Conservation (phyloP, 2,329 filamentous ascomycete species). For the Talaromyces islandicus region DNA sequence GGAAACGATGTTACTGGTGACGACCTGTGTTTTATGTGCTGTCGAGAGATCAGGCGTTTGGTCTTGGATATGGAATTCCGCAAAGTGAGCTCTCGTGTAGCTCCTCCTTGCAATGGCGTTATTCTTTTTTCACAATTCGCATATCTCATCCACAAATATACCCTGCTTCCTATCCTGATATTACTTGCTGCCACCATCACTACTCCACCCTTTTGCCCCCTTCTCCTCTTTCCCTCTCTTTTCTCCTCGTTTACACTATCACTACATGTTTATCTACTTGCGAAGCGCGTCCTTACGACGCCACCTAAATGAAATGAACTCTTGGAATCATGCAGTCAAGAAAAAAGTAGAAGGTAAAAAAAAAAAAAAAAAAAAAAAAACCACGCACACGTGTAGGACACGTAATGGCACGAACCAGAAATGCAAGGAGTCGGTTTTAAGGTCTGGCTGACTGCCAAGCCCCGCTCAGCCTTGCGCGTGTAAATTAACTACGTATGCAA, state of each 20-base stretch:
- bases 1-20: not conserved
- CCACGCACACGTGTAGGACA: not conserved
- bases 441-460: not conserved
- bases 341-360: too few species aligned
- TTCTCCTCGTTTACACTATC: not conserved
- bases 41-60: constrained; percentile 1
- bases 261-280: not conserved
- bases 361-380: too few species aligned
- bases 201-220: not conserved
- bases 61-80: not conserved
- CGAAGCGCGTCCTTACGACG: not conserved
- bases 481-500: not conserved
- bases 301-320: not conserved
- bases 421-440: not conserved
- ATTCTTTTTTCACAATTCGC: constrained; percentile 5
- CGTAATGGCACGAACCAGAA: not conserved
- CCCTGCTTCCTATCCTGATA: not conserved
- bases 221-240: not conserved
- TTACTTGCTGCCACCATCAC: not conserved
- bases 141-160: constrained; percentile 7
- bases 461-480: not conserved
- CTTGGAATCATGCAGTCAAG: not conserved
- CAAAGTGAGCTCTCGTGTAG: not conserved
- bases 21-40: not conserved
- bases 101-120: not conserved